Evolutionary conservation across 1,284 basidiomycete species (phyloP).

Genomic region (Lignosus rhinocerotis): DNA sequence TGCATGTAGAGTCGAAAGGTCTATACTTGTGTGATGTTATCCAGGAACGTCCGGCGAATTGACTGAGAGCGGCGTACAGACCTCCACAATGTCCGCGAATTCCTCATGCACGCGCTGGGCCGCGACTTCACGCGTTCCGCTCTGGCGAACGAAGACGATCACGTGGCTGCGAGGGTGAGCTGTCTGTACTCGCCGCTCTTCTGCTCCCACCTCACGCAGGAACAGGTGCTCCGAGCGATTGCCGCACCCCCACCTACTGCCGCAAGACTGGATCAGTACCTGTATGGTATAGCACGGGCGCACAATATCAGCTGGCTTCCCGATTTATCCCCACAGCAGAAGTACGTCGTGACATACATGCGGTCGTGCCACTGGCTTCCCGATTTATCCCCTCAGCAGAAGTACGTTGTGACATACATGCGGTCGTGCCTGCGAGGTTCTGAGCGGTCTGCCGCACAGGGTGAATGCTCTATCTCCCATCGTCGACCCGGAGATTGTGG

Average conservation of each 20-base stretch:
- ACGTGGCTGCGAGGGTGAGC: conserved; percentile 56
- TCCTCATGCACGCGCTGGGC: conserved; percentile 57
- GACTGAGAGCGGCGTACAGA: conserved; percentile 42
- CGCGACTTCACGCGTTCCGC: conserved; percentile 58
- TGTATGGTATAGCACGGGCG: conserved; percentile 52
- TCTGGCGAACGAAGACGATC: conserved; percentile 48
- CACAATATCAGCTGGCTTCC: conserved; percentile 64
- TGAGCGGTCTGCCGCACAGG: conserved; percentile 34
- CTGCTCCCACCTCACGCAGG: background rate
- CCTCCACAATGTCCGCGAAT: conserved; percentile 51
- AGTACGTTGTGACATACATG: conserved; percentile 43
- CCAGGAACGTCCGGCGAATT: background rate
- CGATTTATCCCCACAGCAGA: conserved; percentile 57
- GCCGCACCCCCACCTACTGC: conserved; percentile 55
- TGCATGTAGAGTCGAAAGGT: conserved; percentile 62
- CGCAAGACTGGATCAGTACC: conserved; percentile 53
- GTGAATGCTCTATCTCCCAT: conserved; percentile 57
- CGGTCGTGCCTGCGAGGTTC: background rate
- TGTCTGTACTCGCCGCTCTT: background rate
- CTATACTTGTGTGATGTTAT: background rate
- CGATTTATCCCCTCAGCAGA: conserved; percentile 57
- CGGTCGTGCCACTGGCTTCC: conserved; percentile 49
- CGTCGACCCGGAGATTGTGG: conserved; percentile 48
- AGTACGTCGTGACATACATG: conserved; percentile 43
- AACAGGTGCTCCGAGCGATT: conserved; percentile 52